A percentile compares a stretch with the other conserved stretches of the same genome.
Evolutionary conservation across 768 basidiomycete genomes (phyloP).

Genomic region (Pholiota microspora): DNA sequence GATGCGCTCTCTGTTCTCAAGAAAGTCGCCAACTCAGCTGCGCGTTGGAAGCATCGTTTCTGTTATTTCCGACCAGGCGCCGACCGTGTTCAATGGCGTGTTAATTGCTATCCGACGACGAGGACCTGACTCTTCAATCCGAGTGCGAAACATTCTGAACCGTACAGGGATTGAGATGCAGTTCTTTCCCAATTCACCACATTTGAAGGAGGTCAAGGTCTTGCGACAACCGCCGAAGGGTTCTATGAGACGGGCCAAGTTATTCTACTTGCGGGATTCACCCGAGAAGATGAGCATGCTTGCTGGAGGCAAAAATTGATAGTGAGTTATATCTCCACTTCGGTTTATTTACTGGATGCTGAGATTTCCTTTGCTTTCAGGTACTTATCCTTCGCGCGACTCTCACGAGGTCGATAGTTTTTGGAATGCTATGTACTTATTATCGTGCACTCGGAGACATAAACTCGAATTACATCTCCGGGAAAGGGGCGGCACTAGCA

Average conservation of each 20-base stretch:
- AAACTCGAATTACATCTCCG: no score
- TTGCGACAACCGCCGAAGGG: conserved; percentile 62
- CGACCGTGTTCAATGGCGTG: conserved; percentile 85
- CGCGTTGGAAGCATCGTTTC: conserved; percentile 85
- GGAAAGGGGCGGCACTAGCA: no score
- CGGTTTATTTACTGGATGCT: no score
- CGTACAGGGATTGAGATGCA: conserved; percentile 93
- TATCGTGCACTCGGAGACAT: no score
- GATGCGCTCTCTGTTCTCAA: conserved; percentile 68
- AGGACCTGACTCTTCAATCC: conserved; percentile 86
- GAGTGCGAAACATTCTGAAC: conserved; percentile 86
- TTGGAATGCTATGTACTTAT: not conserved
- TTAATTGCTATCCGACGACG: conserved; percentile 79
- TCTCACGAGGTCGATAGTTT: not conserved
- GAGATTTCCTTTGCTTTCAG: not conserved
- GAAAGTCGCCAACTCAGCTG: conserved; percentile 64
- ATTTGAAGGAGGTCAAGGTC: conserved; percentile 84
- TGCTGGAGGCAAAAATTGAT: conserved; percentile 41
- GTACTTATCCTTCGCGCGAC: not conserved
- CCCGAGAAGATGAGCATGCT: conserved; percentile 85
- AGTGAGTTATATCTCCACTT: conserved; percentile 1
- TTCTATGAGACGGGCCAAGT: conserved; percentile 72
- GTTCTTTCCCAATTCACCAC: conserved; percentile 83
- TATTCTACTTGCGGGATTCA: conserved; percentile 80
- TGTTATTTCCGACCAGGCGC: conserved; percentile 73